Evolutionary conservation across 805 yeast genomes (phyloP), one percentile per base, ranked within the genome.

Genomic region (Saturnispora bothae): DNA sequence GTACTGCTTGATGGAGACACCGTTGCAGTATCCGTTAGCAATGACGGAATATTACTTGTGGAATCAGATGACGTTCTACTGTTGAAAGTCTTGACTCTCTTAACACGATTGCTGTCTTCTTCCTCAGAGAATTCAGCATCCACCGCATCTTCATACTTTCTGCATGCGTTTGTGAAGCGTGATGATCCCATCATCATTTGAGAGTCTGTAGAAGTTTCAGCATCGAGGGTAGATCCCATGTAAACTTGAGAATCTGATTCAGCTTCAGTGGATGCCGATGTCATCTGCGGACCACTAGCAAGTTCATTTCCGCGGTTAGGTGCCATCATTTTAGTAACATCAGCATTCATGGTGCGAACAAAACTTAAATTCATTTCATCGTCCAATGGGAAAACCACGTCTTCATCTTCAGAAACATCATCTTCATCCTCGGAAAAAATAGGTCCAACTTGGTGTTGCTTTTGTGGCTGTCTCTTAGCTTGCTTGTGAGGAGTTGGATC

Each of bases 301-400:
- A n/a, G n/a, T n/a, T n/a, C n/a, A n/a, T n/a, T n/a, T n/a, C n/a
- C n/a, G n/a, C n/a, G n/a, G n/a, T n/a, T n/a, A n/a, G n/a, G n/a
- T n/a, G n/a, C n/a, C n/a, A n/a, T n/a, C n/a, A n/a, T n/a, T n/a
- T 3, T 18, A 16, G 16, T 21, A 16, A 2, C 16, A 15, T 18
- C 23, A n/a, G 36, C 12, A 26, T 20, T 28, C 13, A 9, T 14
- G 12, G 32, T 17, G 28, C 25, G 23, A 9, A 41, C 14, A 30
- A 15, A 37, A 6, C 35, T 20, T 18, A 44, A 16, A 40, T 34
- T 32, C 15, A 44, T n/a, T 31, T 44, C 47, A 23, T 44, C 43
- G 30, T 44, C 47, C 15, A 44, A 25, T 5, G 47, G 45, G 17
- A 44, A 28, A 9, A 36, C 28, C 26, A 27, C 23, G 7, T 39